Evolutionary conservation across 2,329 filamentous ascomycete species (phyloP).

Genomic region (Paraphoma chrysanthemicola): DNA sequence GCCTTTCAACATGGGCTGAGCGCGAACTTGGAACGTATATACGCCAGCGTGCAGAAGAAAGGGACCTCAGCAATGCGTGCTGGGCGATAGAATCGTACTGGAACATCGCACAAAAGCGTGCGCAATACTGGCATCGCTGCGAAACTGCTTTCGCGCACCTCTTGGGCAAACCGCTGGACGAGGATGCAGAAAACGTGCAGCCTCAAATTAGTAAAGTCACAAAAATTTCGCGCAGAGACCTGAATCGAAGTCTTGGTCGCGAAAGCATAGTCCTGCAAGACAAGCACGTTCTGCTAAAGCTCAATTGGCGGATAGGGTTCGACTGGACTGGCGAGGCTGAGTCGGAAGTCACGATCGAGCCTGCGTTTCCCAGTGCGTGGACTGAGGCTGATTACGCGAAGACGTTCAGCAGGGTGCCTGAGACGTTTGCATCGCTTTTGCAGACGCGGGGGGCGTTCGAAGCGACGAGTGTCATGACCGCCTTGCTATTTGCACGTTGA

Average conservation of each 20-base stretch:
- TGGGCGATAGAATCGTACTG: constrained; percentile 76
- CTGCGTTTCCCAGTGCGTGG: constrained; percentile 72
- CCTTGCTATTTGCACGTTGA: constrained; percentile 56
- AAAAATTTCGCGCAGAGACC: constrained; percentile 50
- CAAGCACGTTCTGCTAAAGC: constrained; percentile 54
- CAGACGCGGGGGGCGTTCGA: constrained; percentile 61
- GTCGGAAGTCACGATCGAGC: constrained; percentile 62
- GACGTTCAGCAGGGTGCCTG: constrained; percentile 65
- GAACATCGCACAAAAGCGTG: constrained; percentile 65
- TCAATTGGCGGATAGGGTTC: constrained; percentile 70
- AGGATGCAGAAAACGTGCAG: constrained; percentile 26
- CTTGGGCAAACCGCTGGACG: constrained; percentile 14
- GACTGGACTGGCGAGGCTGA: constrained; percentile 77
- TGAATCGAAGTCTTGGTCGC: constrained; percentile 56
- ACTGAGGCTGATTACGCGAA: constrained; percentile 63
- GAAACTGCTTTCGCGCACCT: constrained; percentile 55
- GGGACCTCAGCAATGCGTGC: constrained; percentile 66
- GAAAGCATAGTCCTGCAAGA: constrained; percentile 39
- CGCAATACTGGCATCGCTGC: constrained; percentile 67
- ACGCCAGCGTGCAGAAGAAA: constrained; percentile 45
- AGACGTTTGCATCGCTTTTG: constrained; percentile 67
- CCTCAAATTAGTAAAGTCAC: constrained; percentile 15
- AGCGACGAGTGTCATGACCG: constrained; percentile 66
- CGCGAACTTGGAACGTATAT: constrained; percentile 65
- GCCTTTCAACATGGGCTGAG: constrained; percentile 65